Evolutionary conservation across 345 rosid genomes (phyloP).

Genomic region (Citrus inodora): DNA sequence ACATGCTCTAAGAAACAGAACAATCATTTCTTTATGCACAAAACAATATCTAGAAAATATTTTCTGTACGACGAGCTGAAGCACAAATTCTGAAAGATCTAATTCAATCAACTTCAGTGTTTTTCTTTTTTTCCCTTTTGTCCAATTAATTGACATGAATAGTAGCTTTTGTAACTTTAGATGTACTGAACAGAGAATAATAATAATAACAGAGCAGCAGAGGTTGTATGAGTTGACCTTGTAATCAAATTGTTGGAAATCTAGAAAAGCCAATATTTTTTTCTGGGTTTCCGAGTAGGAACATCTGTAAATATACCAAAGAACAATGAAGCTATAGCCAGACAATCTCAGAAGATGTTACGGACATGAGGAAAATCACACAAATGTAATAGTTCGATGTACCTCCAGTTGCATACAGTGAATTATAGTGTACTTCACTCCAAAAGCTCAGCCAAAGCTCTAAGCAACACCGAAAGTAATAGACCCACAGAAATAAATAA

Average conservation of each 20-base stretch:
- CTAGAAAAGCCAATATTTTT: conserved; percentile 82
- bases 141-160: neutral
- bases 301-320: conserved; percentile 52
- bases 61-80: neutral
- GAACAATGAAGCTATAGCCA: neutral
- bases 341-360: neutral
- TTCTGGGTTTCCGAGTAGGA: conserved; percentile 59
- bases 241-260: neutral
- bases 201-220: neutral
- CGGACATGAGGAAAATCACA: neutral
- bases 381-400: neutral
- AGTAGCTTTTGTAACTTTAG: neutral
- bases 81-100: neutral
- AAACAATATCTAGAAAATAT: neutral
- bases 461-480: conserved; percentile 19
- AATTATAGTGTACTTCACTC: conserved; percentile 97
- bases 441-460: conserved; percentile 95
- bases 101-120: neutral
- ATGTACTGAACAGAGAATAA: neutral
- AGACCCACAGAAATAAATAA: neutral
- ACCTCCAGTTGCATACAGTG: conserved; percentile 86
- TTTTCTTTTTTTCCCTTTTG: neutral
- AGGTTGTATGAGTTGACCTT: neutral
- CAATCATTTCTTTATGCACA: neutral
- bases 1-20: neutral